These are phyloP conservation scores for Lavandula angustifolia DNA, from an alignment of 257 asterid species.

Conservation along the genomic window DNA sequence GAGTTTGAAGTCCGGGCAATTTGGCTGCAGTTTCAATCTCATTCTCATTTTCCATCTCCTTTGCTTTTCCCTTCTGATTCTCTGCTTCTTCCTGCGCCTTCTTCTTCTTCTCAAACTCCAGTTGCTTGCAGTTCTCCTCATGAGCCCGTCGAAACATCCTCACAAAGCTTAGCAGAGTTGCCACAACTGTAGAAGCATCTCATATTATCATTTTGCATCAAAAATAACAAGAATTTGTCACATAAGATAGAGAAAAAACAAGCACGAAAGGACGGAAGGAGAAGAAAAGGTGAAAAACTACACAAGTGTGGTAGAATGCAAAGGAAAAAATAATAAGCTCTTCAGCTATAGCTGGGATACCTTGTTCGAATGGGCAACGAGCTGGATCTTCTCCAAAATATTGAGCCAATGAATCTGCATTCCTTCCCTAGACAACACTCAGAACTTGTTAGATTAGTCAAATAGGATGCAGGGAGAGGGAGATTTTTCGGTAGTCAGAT, in stretches of 20 bases:
- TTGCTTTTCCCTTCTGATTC: constrained; percentile 37
- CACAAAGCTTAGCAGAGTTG: constrained; percentile 72
- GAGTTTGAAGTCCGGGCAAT: constrained; percentile 30
- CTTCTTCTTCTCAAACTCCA: constrained; percentile 73
- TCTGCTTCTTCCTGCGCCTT: constrained; percentile 63
- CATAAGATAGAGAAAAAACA: too few relatives aligned
- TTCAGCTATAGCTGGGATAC: constrained; percentile 31
- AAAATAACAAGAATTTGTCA: not conserved
- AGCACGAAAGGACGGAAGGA: too few relatives aligned
- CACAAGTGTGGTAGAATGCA: too few relatives aligned
- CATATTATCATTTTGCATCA: constrained; percentile 5
- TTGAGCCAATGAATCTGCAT: constrained; percentile 61
- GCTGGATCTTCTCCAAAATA: constrained; percentile 76
- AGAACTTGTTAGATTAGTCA: constrained; percentile 23
- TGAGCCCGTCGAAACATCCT: constrained; percentile 66
- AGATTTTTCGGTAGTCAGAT: not conserved
- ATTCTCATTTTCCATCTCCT: constrained; percentile 32
- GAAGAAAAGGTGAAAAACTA: too few relatives aligned
- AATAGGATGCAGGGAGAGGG: not conserved
- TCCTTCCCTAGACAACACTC: constrained; percentile 50
- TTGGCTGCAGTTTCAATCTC: constrained; percentile 28
- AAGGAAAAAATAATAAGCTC: too few relatives aligned
- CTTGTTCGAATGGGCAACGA: constrained; percentile 79
- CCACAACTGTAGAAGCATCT: constrained; percentile 55
- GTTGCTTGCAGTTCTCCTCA: constrained; percentile 71